Conservation (phyloP, 208 protist species). For the Phytomonas francai region DNA sequence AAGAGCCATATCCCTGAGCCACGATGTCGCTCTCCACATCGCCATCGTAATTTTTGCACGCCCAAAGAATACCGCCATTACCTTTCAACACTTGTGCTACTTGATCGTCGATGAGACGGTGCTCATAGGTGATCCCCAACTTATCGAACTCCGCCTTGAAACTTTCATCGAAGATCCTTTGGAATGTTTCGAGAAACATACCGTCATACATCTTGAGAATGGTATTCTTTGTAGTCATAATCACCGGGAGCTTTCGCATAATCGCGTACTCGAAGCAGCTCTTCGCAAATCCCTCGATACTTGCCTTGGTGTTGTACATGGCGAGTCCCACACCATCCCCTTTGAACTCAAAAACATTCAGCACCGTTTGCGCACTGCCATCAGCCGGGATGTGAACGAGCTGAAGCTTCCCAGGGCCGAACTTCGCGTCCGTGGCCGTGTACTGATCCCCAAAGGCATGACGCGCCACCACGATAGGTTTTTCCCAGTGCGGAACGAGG, state of each 20-base stretch:
- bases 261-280: conserved; percentile 94
- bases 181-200: conserved; percentile 95
- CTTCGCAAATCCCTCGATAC: conserved; percentile 92
- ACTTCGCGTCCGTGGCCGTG: conserved; percentile 90
- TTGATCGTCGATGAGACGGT: conserved; percentile 98
- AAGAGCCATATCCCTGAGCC: conserved; percentile 95
- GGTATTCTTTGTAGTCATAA: conserved; percentile 97
- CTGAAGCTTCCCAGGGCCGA: conserved; percentile 86
- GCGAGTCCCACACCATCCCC: conserved; percentile 82
- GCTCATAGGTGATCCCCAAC: conserved; percentile 88
- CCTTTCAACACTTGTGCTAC: conserved; percentile 94
- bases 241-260: conserved; percentile 84
- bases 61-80: conserved; percentile 94
- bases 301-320: conserved; percentile 97
- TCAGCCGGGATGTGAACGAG: conserved; percentile 90
- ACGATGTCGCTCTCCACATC: conserved; percentile 98
- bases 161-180: conserved; percentile 88
- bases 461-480: conserved; percentile 94
- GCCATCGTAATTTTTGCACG: conserved; percentile 99
- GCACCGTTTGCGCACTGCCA: conserved; percentile 43
- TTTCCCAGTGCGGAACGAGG: conserved; percentile 90
- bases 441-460: conserved; percentile 97
- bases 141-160: conserved; percentile 87
- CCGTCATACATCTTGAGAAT: conserved; percentile 98
- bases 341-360: conserved; percentile 89